These are phyloP conservation scores for Chlamydomonas sp. DNA, from an alignment of 139 green algal genomes.

Conservation along the genomic window DNA sequence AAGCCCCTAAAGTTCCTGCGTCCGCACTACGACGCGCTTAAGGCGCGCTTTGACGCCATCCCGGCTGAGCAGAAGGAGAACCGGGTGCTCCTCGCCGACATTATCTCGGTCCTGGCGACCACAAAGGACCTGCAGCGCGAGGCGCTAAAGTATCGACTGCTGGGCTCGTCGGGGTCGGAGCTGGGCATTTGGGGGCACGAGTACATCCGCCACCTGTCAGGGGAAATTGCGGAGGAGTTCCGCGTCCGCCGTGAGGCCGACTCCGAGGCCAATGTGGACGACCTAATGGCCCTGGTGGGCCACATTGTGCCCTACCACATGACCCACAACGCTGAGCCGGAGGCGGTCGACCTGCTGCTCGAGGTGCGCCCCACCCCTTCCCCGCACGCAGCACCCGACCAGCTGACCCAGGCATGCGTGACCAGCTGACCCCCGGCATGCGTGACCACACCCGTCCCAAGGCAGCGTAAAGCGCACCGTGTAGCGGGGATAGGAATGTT, in stretches of 20 bases:
- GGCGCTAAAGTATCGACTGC: conserved; percentile 87
- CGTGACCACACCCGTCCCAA: too few relatives aligned
- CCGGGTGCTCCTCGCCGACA: conserved; percentile 83
- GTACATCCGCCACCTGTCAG: conserved; percentile 95
- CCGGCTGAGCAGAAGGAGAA: conserved; percentile 46
- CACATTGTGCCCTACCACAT: conserved; percentile 98
- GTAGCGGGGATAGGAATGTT: too few relatives aligned
- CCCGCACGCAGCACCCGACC: too few relatives aligned
- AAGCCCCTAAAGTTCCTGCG: conserved; percentile 99
- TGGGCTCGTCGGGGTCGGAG: conserved; percentile 24
- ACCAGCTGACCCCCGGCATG: too few relatives aligned
- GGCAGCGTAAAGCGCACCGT: too few relatives aligned
- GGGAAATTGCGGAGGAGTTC: conserved; percentile 89
- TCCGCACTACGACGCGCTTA: conserved; percentile 86
- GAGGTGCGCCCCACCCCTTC: conserved; percentile 69
- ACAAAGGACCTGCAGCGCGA: conserved; percentile 84
- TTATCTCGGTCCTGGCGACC: conserved; percentile 96
- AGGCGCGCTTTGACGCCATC: conserved; percentile 70
- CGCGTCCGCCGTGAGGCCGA: conserved; percentile 46
- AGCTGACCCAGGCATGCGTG: too few relatives aligned
- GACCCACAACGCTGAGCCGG: conserved; percentile 97
- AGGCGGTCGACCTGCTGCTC: conserved; percentile 98
- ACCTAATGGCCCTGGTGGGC: conserved; percentile 90
- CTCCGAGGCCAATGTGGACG: conserved; percentile 35
- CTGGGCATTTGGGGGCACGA: conserved; percentile 94